Evolutionary conservation across 768 basidiomycete species (phyloP), one percentile per base, ranked within the genome.

Genomic region (Hirschioporus abietinus): DNA sequence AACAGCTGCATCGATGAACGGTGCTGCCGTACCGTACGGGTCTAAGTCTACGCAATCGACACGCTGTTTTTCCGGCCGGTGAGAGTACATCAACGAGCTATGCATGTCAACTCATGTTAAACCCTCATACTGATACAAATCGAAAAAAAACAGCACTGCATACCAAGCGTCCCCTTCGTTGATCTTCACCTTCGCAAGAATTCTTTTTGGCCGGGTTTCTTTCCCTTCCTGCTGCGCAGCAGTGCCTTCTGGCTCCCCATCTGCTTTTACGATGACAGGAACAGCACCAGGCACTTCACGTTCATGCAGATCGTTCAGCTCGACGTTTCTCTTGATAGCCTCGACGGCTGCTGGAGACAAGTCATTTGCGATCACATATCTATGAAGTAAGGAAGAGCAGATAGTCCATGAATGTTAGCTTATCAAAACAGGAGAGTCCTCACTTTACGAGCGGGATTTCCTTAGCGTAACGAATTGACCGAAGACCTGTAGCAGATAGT

Each of bases 21-120:
- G 97, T 4, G 95, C 91, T 0, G 97, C 97, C 9, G 95, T 96
- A 0, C 97, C 97, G 72, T 99, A 99, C 0, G 97, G 97, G 75
- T 99, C 97, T 27, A 99, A 84, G 75, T 99, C 97, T n/a, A 99
- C 88, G 30, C 93, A 93, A 69, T 99, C 96, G 23, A 98, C 95
- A 1, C 89, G 86, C 12, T 82, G 77, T 60, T 81, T 83, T 64
- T 88, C 88, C 30, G 86, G 81, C 52, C 95, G 88, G 73, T 95
- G 95, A 61, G 83, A 84, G 74, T 97, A 99, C 93, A 99, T 95
- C 63, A 95, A 79, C 2, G 91, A 83, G 72, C 96, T 97, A 63
- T 18, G 63, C 2, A 10, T 58, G 35, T 18, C 7, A 64, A 61
- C 12, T 63, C 26, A 30, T 26, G 35, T 64, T 35, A 18, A 42